Percentiles rank a stretch among this genome's conserved stretches.
Evolutionary conservation across 352 stramenopile genomes (phyloP).

Genomic region (Phytophthora sp.): DNA sequence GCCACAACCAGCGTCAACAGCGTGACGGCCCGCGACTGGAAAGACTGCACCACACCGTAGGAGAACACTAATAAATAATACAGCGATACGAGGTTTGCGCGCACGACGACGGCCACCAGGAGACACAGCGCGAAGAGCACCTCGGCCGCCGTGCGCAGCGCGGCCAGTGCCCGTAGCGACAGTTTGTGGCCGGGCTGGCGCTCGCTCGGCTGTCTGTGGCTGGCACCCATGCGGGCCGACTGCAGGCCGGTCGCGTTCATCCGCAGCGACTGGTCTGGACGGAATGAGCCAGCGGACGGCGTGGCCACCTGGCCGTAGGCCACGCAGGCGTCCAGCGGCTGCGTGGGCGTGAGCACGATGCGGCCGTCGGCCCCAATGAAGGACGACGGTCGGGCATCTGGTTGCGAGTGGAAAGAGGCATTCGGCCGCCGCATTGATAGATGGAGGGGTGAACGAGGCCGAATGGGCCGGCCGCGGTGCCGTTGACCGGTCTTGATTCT

Average conservation of each 20-base stretch:
- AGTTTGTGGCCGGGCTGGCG: slow-evolving; percentile 20
- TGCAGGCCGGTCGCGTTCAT: slow-evolving; percentile 21
- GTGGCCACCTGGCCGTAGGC: slow-evolving; percentile 49
- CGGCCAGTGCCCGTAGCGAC: slow-evolving; percentile 28
- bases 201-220: background rate
- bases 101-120: slow-evolving; percentile 51
- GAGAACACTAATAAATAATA: slow-evolving; percentile 77
- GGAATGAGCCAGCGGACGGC: slow-evolving; percentile 33
- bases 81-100: slow-evolving; percentile 66
- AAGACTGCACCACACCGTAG: slow-evolving; percentile 64
- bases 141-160: slow-evolving; percentile 32
- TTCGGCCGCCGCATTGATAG: slow-evolving; percentile 26
- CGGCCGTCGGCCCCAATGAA: slow-evolving; percentile 44
- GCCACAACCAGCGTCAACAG: slow-evolving; percentile 56
- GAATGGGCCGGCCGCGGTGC: slow-evolving; percentile 5
- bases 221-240: slow-evolving; percentile 6
- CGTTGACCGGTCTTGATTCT: slow-evolving; percentile 5
- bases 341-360: slow-evolving; percentile 47
- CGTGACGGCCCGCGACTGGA: slow-evolving; percentile 60
- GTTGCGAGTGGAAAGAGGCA: slow-evolving; percentile 16
- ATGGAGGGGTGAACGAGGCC: slow-evolving; percentile 12
- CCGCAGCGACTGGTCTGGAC: slow-evolving; percentile 15
- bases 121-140: slow-evolving; percentile 61
- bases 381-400: slow-evolving; percentile 3
- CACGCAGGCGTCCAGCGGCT: slow-evolving; percentile 16